A percentile compares a stretch with the other conserved stretches of the same genome.
These are phyloP conservation scores for Neurospora sp. DNA, from an alignment of 495 filamentous ascomycete genomes.

Conservation along the genomic window DNA sequence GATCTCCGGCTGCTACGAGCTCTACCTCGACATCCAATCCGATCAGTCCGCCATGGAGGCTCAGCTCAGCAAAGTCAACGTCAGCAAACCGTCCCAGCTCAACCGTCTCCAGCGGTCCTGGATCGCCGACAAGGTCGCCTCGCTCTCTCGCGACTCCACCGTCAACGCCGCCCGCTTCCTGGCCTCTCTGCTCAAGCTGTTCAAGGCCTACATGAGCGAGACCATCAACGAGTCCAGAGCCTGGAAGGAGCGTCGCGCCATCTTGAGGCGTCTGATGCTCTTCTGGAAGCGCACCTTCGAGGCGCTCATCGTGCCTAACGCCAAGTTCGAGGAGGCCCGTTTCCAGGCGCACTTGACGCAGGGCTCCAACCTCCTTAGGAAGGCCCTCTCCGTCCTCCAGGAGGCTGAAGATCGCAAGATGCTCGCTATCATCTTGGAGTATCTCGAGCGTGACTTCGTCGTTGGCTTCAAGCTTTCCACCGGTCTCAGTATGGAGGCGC, in stretches of 20 bases:
- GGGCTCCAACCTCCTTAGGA: slow-evolving; percentile 22
- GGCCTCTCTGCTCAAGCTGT: slow-evolving; percentile 14
- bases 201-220: slow-evolving; percentile 24
- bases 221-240: slow-evolving; percentile 10
- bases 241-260: slow-evolving; percentile 25
- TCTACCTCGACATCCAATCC: slow-evolving; percentile 35
- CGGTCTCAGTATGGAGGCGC: slow-evolving; percentile 71
- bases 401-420: slow-evolving; percentile 17
- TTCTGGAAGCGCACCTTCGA: slow-evolving; percentile 51
- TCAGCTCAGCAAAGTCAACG: slow-evolving; percentile 24
- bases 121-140: slow-evolving; percentile 44
- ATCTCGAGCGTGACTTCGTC: slow-evolving; percentile 32
- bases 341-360: slow-evolving; percentile 44
- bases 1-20: slow-evolving; percentile 39
- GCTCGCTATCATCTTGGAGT: slow-evolving; percentile 17
- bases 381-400: slow-evolving; percentile 8
- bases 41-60: slow-evolving; percentile 19
- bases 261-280: slow-evolving; percentile 37
- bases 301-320: slow-evolving; percentile 21
- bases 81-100: slow-evolving; percentile 50
- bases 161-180: slow-evolving; percentile 34
- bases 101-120: slow-evolving; percentile 61
- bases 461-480: slow-evolving; percentile 52
- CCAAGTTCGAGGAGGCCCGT: slow-evolving; percentile 39
- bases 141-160: slow-evolving; percentile 57